These are phyloP conservation scores for Blastocystis sp. DNA, from an alignment of 352 stramenopile genomes.

Conservation along the genomic window DNA sequence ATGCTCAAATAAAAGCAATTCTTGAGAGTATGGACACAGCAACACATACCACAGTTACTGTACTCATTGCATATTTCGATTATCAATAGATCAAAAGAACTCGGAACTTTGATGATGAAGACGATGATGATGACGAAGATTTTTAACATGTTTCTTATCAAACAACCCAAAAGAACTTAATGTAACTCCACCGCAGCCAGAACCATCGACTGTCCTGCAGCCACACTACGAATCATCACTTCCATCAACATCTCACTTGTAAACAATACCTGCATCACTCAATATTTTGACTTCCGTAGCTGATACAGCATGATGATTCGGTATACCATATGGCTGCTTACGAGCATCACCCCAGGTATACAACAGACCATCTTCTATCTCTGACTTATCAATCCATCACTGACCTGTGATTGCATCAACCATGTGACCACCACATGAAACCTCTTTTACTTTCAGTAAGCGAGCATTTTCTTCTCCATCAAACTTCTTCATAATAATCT, in stretches of 20 bases:
- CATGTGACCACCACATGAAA: slow-evolving; percentile 26
- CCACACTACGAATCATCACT: not conserved
- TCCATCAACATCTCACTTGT: not conserved
- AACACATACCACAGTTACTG: slow-evolving; percentile 32
- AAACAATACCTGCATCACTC: not conserved
- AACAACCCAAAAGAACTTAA: not conserved
- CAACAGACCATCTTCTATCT: not conserved
- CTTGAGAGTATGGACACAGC: slow-evolving; percentile 37
- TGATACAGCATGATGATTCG: not conserved
- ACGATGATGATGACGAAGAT: slow-evolving; percentile 24
- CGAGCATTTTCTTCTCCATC: not conserved
- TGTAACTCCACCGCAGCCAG: slow-evolving; percentile 18
- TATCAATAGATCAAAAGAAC: slow-evolving; percentile 19
- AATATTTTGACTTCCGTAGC: not conserved
- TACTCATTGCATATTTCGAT: not conserved
- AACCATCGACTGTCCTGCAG: slow-evolving; percentile 24
- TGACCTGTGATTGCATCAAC: slow-evolving; percentile 26
- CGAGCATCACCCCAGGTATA: slow-evolving; percentile 34
- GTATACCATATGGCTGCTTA: slow-evolving; percentile 15
- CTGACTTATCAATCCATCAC: not conserved
- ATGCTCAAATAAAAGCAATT: slow-evolving; percentile 48
- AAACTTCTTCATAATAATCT: slow-evolving; percentile 7
- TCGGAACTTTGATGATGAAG: slow-evolving; percentile 33
- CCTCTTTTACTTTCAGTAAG: not conserved
- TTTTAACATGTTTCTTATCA: slow-evolving; percentile 26